Base-by-base conservation (phyloP, 768 basidiomycete species). In the Trametes villosa region DNA sequence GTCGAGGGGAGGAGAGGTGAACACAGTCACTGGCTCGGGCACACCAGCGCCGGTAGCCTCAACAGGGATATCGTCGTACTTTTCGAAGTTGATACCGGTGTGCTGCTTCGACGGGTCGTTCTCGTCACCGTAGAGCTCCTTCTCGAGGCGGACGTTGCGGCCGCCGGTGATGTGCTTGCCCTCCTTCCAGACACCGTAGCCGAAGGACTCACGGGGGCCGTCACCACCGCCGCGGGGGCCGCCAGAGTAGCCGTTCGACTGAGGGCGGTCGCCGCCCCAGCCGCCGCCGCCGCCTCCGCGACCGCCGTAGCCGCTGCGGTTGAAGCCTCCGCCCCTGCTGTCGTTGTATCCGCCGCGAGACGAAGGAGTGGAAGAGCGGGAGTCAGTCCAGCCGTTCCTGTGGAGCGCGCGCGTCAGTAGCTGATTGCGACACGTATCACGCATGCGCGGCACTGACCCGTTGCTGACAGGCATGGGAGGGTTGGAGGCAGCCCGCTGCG, bases 61-160 rank as follows among this genome's bases (percentile, higher is more conserved):
- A 67, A 99, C 96, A 64, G 97, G 97, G 72, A 99, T 99, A 74
- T 98, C 96, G 76, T 97, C 97, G 70, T 98, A 99, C 77, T 97
- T 97, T 80, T 99, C 97, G 72, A 99, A 99, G 80, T 99, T 99
- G 79, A 99, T 98, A 64, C 97, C 97, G 44, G 96, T 96, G 72
- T 94, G 88, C 75, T 97, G 91, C 72, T 92, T 92, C 60, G 86
- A 86, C 24, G 89, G 85, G 74, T 98, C 96, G 46, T 84, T 79
- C 40, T 83, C 82, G 64, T 96, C 95, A 55, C 97, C 97, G 68
- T 89, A 99, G 38, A 99, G 89, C 71, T 98, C 96, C 78, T 94
- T 95, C 79, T 99, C 97, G 67, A 96, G 82, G 67, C 95, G 88
- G 72, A 79, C 77, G 79, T 96, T 97, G 69, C 89, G 87, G 20